A percentile compares a stretch with the other conserved stretches of the same genome.
These are phyloP conservation scores for Tuber umbilicatum DNA, from an alignment of 495 filamentous ascomycete genomes.

Conservation along the genomic window DNA sequence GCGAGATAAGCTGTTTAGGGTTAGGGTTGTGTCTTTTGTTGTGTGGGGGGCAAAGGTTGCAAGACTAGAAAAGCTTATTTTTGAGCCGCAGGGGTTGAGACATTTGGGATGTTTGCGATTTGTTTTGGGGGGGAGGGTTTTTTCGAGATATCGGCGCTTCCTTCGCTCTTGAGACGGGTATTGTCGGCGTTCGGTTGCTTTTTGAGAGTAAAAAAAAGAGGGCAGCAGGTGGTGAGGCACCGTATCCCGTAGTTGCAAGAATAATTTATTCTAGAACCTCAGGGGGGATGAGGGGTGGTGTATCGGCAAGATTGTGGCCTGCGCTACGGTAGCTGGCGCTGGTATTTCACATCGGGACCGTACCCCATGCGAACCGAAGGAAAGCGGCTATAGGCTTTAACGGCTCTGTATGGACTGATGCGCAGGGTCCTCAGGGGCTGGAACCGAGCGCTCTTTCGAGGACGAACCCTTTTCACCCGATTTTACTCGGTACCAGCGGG, in stretches of 20 bases:
- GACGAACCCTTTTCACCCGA: neutral
- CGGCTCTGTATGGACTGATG: neutral
- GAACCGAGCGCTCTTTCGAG: neutral
- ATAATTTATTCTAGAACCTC: neutral
- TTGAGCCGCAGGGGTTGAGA: conserved; percentile 35
- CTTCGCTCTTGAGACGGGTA: neutral
- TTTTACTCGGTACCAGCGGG: neutral
- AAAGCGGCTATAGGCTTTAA: neutral
- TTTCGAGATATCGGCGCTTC: neutral
- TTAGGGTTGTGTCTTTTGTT: neutral
- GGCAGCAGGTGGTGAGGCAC: neutral
- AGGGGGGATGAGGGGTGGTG: neutral
- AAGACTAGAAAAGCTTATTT: conserved; percentile 30
- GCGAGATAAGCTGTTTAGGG: neutral
- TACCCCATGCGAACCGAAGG: neutral
- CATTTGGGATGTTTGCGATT: neutral
- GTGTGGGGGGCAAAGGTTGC: neutral
- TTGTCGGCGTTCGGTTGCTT: neutral
- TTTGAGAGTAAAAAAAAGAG: neutral
- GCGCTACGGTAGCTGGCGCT: neutral
- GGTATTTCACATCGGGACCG: neutral
- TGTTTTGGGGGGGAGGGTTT: too few relatives aligned
- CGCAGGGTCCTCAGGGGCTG: neutral
- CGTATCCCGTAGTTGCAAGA: neutral
- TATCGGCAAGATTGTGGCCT: neutral